Evolutionary conservation across 2,329 filamentous ascomycete genomes (phyloP), one percentile per base, ranked within the genome.

Genomic region (Aspergillus ochraceoroseus): DNA sequence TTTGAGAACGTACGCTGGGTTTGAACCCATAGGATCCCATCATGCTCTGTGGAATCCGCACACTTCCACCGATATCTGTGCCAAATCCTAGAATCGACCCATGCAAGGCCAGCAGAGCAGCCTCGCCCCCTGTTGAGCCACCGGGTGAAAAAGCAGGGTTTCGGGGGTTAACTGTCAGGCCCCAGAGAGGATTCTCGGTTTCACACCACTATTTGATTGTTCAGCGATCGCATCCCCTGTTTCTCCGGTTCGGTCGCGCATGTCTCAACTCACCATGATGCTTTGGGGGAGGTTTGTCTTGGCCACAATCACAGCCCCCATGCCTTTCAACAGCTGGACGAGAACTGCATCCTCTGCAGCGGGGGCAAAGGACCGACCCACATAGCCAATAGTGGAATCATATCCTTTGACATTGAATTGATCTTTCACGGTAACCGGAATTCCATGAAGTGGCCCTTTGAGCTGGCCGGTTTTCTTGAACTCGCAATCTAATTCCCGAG

Each of bases 371-470:
- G 73, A 67, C 32, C 66, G 64, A 6, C 65, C 67, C 1, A 77
- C 72, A 48, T 81, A 81, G 5, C 79, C 79, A 3, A 82, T 59
- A 0, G 79, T 80, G 0, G 72, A 72, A 38, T 81, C 75, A 3
- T 71, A 56, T 1, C 75, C 77, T 43, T 72, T 72, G 28, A 83
- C 64, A 15, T 80, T 73, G 58, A 82, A 82, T 9, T 77, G 76
- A 36, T 82, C 79, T 54, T 82, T 82, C 8, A 79, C 51, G 4
- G 68, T 72, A 39, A 80, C 66, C 0, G 75, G 75, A 2, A 79
- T 56, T 0, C 74, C 76, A 55, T 76, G 76, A 7, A 74, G 49
- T 13, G 71, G 65, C 2, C 75, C 74, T 50, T 74, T 66, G 9
- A 68, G 49, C 49, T 67, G 65, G 3, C 66, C 66, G 0, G 54